phyloP scores from a whole-genome alignment of 306 rosid species.

The Cercis canadensis region DNA sequence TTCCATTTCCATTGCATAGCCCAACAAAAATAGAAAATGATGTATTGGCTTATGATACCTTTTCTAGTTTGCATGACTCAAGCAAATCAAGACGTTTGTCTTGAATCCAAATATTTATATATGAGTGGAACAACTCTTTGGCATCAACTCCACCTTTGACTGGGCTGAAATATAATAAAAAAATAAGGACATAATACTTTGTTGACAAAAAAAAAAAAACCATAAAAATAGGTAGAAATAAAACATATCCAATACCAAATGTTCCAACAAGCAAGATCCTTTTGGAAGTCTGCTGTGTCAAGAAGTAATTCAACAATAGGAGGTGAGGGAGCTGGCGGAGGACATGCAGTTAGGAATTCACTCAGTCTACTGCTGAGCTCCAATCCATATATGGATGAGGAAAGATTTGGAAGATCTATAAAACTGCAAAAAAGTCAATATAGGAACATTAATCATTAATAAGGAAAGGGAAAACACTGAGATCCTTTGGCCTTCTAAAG shows the following conservation, averaged over 20 bases:
- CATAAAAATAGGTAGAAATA: background rate
- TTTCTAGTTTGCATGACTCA: constrained; percentile 45
- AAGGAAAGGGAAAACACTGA: background rate
- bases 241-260: constrained; percentile 31
- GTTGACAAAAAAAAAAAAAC: background rate
- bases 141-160: constrained; percentile 44
- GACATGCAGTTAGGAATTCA: constrained; percentile 42
- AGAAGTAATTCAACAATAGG: constrained; percentile 46
- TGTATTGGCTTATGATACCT: constrained; percentile 28
- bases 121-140: constrained; percentile 40
- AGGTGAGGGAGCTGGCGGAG: constrained; percentile 39
- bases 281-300: constrained; percentile 41
- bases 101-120: constrained; percentile 44
- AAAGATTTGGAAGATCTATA: constrained; percentile 44
- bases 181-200: background rate
- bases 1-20: too few relatives aligned
- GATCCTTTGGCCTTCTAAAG: background rate
- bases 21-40: background rate
- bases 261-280: constrained; percentile 43
- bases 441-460: background rate
- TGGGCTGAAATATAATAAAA: constrained; percentile 27
- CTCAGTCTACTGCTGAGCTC: constrained; percentile 45
- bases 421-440: constrained; percentile 37
- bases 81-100: constrained; percentile 40
- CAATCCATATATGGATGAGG: constrained; percentile 43